Conservation (phyloP, 129 eudicot genomes). For the Saposhnikovia divaricata region DNA sequence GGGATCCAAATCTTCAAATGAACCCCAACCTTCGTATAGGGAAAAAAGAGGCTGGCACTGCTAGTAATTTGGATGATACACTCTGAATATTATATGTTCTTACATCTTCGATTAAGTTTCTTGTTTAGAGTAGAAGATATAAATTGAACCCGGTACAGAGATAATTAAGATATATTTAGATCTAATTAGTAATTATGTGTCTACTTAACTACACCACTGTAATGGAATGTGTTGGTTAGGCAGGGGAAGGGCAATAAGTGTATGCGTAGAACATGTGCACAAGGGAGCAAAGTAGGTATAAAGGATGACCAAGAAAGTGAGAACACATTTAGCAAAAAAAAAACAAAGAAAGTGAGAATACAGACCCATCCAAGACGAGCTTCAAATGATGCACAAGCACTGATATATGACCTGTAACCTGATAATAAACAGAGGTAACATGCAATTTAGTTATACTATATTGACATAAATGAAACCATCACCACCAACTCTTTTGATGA, state of each 20-base stretch:
- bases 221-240: not conserved
- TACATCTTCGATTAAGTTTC: not conserved
- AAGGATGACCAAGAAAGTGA: not conserved
- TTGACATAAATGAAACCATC: not conserved
- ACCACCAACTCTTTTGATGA: not conserved
- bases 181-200: not conserved
- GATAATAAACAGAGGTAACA: conserved; percentile 11
- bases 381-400: conserved; percentile 90
- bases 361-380: conserved; percentile 98
- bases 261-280: not conserved
- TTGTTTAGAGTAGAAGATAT: not conserved
- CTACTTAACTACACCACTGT: not conserved
- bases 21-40: not conserved
- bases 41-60: not conserved
- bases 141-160: not conserved
- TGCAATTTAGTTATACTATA: conserved; percentile 7
- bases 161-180: not conserved
- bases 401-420: conserved; percentile 97
- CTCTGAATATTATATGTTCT: not conserved
- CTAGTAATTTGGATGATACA: not conserved
- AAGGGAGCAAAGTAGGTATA: not conserved
- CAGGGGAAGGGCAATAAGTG: not conserved
- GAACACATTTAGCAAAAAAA: not conserved
- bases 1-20: not conserved
- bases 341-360: not conserved